These are phyloP conservation scores for Limonium bicolor DNA, from an alignment of 148 eudicot genomes.

Conservation along the genomic window DNA sequence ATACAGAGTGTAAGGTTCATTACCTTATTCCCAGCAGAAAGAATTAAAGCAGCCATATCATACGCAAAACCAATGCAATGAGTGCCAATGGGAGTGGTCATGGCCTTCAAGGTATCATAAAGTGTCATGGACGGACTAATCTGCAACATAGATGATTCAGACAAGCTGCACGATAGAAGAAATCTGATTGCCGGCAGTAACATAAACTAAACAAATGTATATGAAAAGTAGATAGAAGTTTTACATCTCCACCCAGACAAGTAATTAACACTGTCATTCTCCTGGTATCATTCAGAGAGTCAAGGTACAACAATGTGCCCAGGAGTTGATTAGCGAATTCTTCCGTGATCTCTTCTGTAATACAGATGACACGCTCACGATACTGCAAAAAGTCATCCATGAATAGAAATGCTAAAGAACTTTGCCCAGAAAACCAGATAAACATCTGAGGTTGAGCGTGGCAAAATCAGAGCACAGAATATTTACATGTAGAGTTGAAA, in stretches of 20 bases:
- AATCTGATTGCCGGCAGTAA: too few species aligned
- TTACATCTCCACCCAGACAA: slow-evolving; percentile 88
- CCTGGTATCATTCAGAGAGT: slow-evolving; percentile 44
- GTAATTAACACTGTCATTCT: slow-evolving; percentile 54
- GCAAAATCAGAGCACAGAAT: too few species aligned
- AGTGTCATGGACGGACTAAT: slow-evolving; percentile 70
- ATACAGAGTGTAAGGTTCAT: background rate
- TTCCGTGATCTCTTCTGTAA: slow-evolving; percentile 64
- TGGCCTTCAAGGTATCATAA: slow-evolving; percentile 83
- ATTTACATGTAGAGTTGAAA: too few species aligned
- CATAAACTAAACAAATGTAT: too few species aligned
- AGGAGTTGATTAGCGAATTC: slow-evolving; percentile 65
- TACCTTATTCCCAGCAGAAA: slow-evolving; percentile 89
- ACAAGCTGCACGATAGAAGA: background rate
- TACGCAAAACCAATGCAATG: slow-evolving; percentile 67
- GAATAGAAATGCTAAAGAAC: too few species aligned
- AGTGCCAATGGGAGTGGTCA: slow-evolving; percentile 65
- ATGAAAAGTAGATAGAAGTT: too few species aligned
- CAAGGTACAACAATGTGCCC: slow-evolving; percentile 76
- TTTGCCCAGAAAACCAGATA: too few species aligned
- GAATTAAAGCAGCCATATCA: slow-evolving; percentile 69
- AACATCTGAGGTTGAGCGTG: too few species aligned
- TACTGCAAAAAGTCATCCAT: slow-evolving; percentile 29
- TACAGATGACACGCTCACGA: slow-evolving; percentile 67
- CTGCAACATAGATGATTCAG: slow-evolving; percentile 26